These are phyloP conservation scores for Fomitopsis serialis DNA, from an alignment of 768 basidiomycete species.

Conservation along the genomic window DNA sequence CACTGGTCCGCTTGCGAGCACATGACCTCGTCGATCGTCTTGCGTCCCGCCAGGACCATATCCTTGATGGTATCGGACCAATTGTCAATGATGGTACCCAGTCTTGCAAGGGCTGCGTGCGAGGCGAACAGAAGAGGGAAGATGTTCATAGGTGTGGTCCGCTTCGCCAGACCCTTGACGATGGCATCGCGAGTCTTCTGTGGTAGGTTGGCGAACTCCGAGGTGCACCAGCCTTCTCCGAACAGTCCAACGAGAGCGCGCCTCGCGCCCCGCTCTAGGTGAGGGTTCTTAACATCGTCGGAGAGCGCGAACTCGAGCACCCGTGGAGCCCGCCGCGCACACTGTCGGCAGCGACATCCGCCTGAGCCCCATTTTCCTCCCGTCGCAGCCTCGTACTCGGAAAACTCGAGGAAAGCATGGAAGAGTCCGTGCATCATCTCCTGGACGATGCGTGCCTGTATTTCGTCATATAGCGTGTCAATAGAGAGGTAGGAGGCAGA, in stretches of 20 bases:
- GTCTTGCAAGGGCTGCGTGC: constrained; percentile 51
- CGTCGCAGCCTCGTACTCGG: constrained; percentile 72
- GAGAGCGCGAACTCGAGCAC: constrained; percentile 76
- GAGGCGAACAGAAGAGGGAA: constrained; percentile 67
- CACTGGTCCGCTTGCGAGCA: constrained; percentile 55
- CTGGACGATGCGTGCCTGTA: constrained; percentile 75
- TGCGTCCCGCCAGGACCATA: constrained; percentile 61
- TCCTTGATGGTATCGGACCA: constrained; percentile 69
- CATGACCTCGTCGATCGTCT: constrained; percentile 56
- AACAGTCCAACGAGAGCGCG: constrained; percentile 78
- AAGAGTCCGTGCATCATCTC: constrained; percentile 91
- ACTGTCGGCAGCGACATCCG: constrained; percentile 82
- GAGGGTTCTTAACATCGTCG: constrained; percentile 71
- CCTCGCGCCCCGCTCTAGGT: constrained; percentile 67
- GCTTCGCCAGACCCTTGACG: constrained; percentile 67
- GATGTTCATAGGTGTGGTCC: constrained; percentile 61
- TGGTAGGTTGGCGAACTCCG: constrained; percentile 71
- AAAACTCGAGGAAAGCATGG: constrained; percentile 75
- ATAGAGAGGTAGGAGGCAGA: constrained; percentile 79
- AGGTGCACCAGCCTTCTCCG: constrained; percentile 83
- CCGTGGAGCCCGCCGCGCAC: constrained; percentile 72
- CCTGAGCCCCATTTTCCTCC: constrained; percentile 77
- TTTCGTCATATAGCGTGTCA: constrained; percentile 67
- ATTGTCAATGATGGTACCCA: constrained; percentile 53
- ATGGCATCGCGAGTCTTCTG: constrained; percentile 61